Percentiles rank a stretch among this genome's conserved stretches.
These are phyloP conservation scores for Hygrophila difformis DNA, from an alignment of 257 asterid genomes.

Conservation along the genomic window DNA sequence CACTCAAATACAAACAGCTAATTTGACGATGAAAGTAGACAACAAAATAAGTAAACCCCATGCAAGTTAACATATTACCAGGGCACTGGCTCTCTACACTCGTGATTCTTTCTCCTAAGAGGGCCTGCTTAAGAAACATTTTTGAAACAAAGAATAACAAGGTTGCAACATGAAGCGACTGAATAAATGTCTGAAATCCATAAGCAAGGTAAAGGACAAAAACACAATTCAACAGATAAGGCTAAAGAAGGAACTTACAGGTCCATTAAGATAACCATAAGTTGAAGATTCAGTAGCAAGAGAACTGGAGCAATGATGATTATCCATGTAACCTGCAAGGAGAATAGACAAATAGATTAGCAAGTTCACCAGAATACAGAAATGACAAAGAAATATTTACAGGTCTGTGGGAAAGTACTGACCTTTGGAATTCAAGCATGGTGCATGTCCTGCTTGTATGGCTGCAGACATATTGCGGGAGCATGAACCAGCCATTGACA, in stretches of 20 bases:
- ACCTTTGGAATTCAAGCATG: constrained; percentile 40
- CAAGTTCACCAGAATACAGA: constrained; percentile 2
- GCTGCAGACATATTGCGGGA: constrained; percentile 22
- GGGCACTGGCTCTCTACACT: constrained; percentile 24
- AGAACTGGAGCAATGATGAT: constrained; percentile 18
- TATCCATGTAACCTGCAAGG: constrained; percentile 26
- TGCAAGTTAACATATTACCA: constrained; percentile 21
- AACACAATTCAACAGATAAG: background rate
- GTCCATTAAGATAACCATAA: constrained; percentile 14
- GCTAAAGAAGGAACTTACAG: constrained; percentile 24
- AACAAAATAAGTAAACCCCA: no score
- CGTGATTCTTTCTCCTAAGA: constrained; percentile 24
- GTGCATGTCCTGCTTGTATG: constrained; percentile 19
- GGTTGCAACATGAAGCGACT: background rate
- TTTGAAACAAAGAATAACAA: background rate
- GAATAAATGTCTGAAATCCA: background rate
- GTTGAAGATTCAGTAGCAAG: background rate
- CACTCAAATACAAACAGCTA: no score
- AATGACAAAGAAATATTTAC: background rate
- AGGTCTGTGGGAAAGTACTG: background rate
- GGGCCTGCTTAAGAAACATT: constrained; percentile 36
- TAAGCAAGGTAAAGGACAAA: background rate
- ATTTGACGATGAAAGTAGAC: no score
- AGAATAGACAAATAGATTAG: constrained; percentile 14
- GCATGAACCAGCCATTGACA: constrained; percentile 29